Evolutionary conservation across 352 stramenopile genomes (phyloP), one percentile per base, ranked within the genome.

Genomic region (Globisporangium megalacanthum): DNA sequence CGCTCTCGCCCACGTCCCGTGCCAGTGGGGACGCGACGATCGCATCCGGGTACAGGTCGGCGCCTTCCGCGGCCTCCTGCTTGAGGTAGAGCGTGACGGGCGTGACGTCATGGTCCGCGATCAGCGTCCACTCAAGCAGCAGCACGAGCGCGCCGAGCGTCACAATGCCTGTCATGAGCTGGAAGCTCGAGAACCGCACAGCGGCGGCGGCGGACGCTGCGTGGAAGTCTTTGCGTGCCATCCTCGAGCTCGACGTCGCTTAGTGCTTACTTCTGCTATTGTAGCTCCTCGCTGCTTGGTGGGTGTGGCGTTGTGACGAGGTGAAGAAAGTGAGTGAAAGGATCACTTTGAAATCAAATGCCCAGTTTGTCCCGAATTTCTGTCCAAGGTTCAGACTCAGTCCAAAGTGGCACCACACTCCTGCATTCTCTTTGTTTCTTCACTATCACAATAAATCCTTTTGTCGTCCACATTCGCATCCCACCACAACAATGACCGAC

Each of bases 41-140:
- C 50, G 70, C 65, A 25, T 70, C 65, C 17, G 73, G 73, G 52
- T 82, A 57, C 15, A 79, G 71, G 47, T 84, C 74, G 7, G 35
- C 31, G 13, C 47, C 36, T 6, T 56, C 49, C 22, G 65, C 54
- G 37, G 25, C 25, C 25, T 29, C 25, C 39, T 45, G 79, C 47
- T 53, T 29, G 25, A 65, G 44, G 53, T 65, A 65, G 25, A 35
- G 46, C 37, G 29, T 20, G 19, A 65, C 39, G 10, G 54, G 52
- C n/a, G 44, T 33, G 19, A 54, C 19, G 8, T 36, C 52, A 39
- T 29, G 14, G 11, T 15, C 29, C 13, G 59, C 36, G 29, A 65
- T 25, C 29, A 65, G 41, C 46, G 37, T 41, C 31, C n/a, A 60
- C 53, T 65, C 59, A 17, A 60, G 36, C 29, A 65, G 39, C 14